A percentile compares a stretch with the other conserved stretches of the same genome.
Evolutionary conservation across 2,329 filamentous ascomycete genomes (phyloP).

Genomic region (Phyllosticta ampelicida): DNA sequence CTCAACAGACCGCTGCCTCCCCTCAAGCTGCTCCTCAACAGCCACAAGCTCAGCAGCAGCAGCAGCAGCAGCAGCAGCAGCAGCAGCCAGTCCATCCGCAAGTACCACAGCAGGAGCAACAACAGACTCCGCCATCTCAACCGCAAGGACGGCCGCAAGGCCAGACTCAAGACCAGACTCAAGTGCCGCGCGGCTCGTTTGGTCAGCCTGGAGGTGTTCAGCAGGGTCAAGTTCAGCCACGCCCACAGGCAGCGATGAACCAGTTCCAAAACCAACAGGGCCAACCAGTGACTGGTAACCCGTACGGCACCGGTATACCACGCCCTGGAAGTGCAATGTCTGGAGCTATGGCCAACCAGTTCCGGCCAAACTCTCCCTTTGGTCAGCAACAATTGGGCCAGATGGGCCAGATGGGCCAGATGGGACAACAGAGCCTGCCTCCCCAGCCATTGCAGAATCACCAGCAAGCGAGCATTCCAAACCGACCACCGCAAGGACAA

Average conservation of each 20-base stretch:
- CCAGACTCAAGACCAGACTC: not conserved
- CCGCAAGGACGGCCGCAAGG: not conserved
- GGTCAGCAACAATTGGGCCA: constrained; percentile 10
- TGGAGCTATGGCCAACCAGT: not conserved
- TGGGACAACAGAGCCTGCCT: constrained; percentile 7
- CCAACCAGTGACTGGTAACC: constrained; percentile 3
- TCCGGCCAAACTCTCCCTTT: constrained; percentile 17
- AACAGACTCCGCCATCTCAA: not conserved
- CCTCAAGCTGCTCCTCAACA: not conserved
- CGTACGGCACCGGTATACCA: constrained; percentile 12
- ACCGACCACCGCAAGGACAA: constrained; percentile 1
- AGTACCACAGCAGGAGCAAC: not conserved
- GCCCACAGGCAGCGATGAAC: constrained; percentile 1
- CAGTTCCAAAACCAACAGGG: constrained; percentile 10
- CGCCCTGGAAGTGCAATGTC: constrained; percentile 14
- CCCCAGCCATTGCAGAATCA: constrained; percentile 10
- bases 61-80: not conserved
- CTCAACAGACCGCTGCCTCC: not conserved
- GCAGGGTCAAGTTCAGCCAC: constrained; percentile 1
- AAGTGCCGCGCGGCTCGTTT: not conserved
- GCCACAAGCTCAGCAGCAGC: not conserved
- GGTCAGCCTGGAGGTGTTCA: not conserved
- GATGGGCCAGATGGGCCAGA: constrained; percentile 2
- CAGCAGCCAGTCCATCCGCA: not conserved
- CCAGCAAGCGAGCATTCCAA: not conserved